phyloP scores from a whole-genome alignment of 768 basidiomycete species.

The Pholiota microspora region DNA sequence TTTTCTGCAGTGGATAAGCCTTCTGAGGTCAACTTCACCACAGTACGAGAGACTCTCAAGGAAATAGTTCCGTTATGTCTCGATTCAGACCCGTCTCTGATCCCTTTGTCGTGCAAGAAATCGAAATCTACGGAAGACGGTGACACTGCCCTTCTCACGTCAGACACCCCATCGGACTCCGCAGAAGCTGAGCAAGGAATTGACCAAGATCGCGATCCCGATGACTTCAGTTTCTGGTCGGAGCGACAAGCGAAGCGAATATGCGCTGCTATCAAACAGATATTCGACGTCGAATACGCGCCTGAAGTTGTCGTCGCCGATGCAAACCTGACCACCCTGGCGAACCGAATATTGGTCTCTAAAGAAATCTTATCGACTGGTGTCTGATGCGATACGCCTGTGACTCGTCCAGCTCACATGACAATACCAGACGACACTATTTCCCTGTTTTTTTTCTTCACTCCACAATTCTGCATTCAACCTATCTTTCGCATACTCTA shows the following conservation, averaged over 20 bases:
- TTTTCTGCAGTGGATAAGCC: slow-evolving; percentile 64
- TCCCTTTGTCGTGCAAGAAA: slow-evolving; percentile 65
- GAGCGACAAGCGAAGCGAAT: slow-evolving; percentile 90
- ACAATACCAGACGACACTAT: background rate
- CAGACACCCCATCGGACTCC: slow-evolving; percentile 12
- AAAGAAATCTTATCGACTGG: slow-evolving; percentile 49
- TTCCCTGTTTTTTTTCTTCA: background rate
- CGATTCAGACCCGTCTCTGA: slow-evolving; percentile 79
- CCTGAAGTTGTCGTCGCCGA: slow-evolving; percentile 91
- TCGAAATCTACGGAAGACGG: background rate
- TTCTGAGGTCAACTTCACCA: slow-evolving; percentile 54
- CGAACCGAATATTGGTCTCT: slow-evolving; percentile 80
- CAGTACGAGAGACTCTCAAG: slow-evolving; percentile 65
- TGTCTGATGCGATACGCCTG: background rate
- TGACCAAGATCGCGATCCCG: slow-evolving; percentile 61
- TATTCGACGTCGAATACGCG: slow-evolving; percentile 87
- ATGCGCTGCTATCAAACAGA: slow-evolving; percentile 70
- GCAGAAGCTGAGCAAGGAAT: slow-evolving; percentile 19
- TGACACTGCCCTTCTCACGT: slow-evolving; percentile 10
- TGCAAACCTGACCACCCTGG: slow-evolving; percentile 84
- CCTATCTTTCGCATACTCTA: background rate
- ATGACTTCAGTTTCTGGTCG: slow-evolving; percentile 95
- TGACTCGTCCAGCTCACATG: background rate
- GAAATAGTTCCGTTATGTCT: slow-evolving; percentile 84
- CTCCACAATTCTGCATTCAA: background rate